A percentile compares a stretch with the other conserved stretches of the same genome.
Conservation (phyloP, 2,329 filamentous ascomycete species). For the Fusarium chlamydosporum region DNA sequence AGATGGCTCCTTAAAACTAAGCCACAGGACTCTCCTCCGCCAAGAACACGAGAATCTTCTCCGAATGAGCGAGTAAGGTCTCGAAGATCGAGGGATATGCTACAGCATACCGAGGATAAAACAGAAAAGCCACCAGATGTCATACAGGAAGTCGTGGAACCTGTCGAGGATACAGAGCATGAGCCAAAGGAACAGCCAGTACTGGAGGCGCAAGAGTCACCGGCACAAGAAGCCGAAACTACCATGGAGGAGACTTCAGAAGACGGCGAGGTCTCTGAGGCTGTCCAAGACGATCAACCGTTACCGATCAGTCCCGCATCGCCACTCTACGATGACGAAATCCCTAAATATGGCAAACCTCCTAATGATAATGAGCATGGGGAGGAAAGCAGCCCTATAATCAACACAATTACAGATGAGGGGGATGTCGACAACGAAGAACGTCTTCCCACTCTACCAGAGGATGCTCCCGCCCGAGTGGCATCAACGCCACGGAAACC, state of each 20-base stretch:
- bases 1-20: slow-evolving; percentile 38
- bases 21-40: slow-evolving; percentile 2
- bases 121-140: background rate
- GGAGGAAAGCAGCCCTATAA: background rate
- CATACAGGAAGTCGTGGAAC: background rate
- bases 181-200: background rate
- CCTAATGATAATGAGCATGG: background rate
- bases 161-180: background rate
- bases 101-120: background rate
- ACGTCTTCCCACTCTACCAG: background rate
- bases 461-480: background rate
- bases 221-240: background rate
- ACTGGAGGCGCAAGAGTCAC: background rate
- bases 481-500: slow-evolving; percentile 23
- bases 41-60: background rate
- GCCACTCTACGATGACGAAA: background rate
- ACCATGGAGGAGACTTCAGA: background rate
- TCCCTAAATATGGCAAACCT: background rate
- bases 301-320: background rate
- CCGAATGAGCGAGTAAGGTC: background rate
- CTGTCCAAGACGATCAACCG: background rate
- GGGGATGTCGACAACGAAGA: background rate
- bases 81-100: slow-evolving; percentile 7
- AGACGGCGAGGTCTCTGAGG: background rate
- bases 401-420: background rate